Conservation (phyloP, 805 yeast species). For the Starmera dryadoides region DNA sequence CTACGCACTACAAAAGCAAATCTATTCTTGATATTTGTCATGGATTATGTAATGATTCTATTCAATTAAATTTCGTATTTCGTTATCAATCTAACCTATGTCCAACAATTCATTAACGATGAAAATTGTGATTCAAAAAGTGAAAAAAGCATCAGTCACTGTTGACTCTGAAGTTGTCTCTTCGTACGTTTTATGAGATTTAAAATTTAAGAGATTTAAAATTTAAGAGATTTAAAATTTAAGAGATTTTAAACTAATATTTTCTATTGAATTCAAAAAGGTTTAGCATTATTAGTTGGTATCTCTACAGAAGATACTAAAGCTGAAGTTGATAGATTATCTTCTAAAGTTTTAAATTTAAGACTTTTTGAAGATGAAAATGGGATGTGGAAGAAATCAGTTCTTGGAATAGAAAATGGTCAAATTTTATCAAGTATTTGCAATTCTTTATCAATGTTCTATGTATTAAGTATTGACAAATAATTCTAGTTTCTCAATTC, state of each 20-base stretch:
- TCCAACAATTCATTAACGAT: conserved; percentile 36
- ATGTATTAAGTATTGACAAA: not conserved
- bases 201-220: too few relatives aligned
- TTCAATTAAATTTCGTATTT: too few relatives aligned
- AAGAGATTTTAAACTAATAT: not conserved
- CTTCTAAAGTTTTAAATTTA: conserved; percentile 57
- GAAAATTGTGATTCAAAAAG: conserved; percentile 90
- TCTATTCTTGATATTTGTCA: too few relatives aligned
- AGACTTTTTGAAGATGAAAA: conserved; percentile 70
- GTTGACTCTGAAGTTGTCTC: conserved; percentile 71
- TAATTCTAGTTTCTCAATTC: conserved; percentile 68
- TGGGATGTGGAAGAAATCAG: conserved; percentile 70
- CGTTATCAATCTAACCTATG: too few relatives aligned
- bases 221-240: too few relatives aligned
- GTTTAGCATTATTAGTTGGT: conserved; percentile 79
- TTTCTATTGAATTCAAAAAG: conserved; percentile 45
- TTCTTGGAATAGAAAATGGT: conserved; percentile 52
- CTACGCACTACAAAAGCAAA: too few relatives aligned
- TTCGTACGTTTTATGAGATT: conserved; percentile 27
- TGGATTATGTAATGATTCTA: not conserved
- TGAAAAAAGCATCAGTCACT: conserved; percentile 80
- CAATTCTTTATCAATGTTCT: not conserved
- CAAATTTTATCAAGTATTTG: conserved; percentile 55
- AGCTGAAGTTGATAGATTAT: conserved; percentile 64
- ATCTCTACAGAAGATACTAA: conserved; percentile 69